phyloP scores from a whole-genome alignment of 2,329 filamentous ascomycete species.

The Ophiocordyceps camponoti-rufipedis region DNA sequence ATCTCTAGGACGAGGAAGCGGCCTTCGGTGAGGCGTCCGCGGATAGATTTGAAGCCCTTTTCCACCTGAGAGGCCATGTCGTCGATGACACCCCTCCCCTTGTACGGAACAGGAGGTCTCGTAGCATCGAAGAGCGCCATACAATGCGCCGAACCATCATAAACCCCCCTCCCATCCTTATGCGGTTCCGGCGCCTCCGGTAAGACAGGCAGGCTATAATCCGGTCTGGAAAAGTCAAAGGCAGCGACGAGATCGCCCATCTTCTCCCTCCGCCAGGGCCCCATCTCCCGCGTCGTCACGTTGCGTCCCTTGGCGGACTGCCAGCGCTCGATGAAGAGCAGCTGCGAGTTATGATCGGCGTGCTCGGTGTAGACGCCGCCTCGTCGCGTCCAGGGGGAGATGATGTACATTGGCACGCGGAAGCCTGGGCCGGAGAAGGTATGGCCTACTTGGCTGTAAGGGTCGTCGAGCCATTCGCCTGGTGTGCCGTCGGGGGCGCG shows the following conservation, averaged over 20 bases:
- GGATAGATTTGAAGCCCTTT: constrained; percentile 31
- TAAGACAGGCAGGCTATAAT: constrained; percentile 26
- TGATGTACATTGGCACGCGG: constrained; percentile 34
- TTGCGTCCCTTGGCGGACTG: constrained; percentile 18
- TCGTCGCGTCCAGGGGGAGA: constrained; percentile 36
- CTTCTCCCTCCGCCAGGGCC: constrained; percentile 12
- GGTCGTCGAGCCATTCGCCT: constrained; percentile 31
- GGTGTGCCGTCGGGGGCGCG: constrained; percentile 27
- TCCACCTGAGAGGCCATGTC: constrained; percentile 24
- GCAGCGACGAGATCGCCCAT: constrained; percentile 17
- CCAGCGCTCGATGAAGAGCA: constrained; percentile 34
- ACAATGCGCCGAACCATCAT: constrained; percentile 25
- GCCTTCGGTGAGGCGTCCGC: constrained; percentile 34
- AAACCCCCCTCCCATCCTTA: constrained; percentile 20
- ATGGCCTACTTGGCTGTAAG: constrained; percentile 19
- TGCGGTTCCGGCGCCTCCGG: constrained; percentile 24
- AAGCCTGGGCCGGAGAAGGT: constrained; percentile 17
- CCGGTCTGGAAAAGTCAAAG: constrained; percentile 28
- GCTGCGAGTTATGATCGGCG: constrained; percentile 35
- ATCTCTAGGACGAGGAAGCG: constrained; percentile 32
- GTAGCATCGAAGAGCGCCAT: constrained; percentile 16
- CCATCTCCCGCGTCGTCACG: constrained; percentile 13
- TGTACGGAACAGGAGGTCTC: constrained; percentile 29
- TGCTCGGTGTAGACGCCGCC: constrained; percentile 34
- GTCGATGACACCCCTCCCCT: constrained; percentile 13